Base-by-base conservation (phyloP, 2,329 filamentous ascomycete species). In the Magnaporthales sp. region DNA sequence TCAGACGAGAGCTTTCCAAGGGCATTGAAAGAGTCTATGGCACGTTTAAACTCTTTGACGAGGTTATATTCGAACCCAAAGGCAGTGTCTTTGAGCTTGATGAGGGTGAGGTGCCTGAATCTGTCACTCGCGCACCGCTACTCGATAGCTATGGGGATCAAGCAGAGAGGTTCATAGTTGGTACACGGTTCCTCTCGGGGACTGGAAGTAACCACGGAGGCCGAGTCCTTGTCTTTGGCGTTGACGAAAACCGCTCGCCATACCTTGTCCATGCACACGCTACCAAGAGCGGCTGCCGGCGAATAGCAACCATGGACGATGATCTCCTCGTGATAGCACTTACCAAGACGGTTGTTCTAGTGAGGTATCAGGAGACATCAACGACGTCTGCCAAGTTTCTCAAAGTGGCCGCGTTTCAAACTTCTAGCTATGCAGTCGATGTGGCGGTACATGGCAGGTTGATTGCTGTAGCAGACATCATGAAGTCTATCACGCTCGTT, bases 31-130 rank as follows among this genome's bases (percentile, higher is more conserved):
- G 89, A 3, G 84, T 97, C 13, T 85, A 86, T 10, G 94, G 91
- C 72, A 88, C 89, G n/a, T 91, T 99, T 73, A 90, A 90, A 72
- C 84, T 99, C 1, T 93, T 96, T 0, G 94, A 99, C 72, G 95
- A 98, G 73, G 87, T 97, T 38, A 81, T 92, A 22, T 97, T 98
- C 76, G 87, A 91, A 68, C 85, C 90, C 65, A 81, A 97, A 0
- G 92, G 87, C 1, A 77, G 90, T 70, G 86, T 88, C 0, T 89
- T 91, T 69, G 75, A 84, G 7, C 78, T 98, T 15, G 78, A 83
- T 11, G 74, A 74, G 8, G 78, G 78, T 0, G 95, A 99, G 77
- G 80, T 98, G 62, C 86, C 97, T 3, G 95, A 98, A 76, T 89
- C 90, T 69, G 89, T 97, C 8, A 88, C 96, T 67, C 86, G 91